Conservation (phyloP, 306 rosid species). For the Prunus dulcis region DNA sequence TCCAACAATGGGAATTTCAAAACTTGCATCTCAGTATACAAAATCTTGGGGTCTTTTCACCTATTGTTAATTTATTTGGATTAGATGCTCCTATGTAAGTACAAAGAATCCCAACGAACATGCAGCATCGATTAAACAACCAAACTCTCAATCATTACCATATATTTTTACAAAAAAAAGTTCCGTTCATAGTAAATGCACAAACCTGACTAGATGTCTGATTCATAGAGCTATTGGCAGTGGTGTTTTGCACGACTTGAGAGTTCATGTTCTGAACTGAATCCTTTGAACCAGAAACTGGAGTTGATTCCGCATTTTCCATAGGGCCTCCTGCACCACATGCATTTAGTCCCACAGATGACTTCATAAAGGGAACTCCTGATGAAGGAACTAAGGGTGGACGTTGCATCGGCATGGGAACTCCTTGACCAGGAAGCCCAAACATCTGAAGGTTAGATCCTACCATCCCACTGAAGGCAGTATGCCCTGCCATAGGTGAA, state of each 20-base stretch:
- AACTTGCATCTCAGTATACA: not conserved
- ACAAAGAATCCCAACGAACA: not conserved
- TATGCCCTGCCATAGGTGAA: slow-evolving; percentile 51
- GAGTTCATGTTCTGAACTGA: slow-evolving; percentile 39
- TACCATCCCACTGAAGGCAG: slow-evolving; percentile 54
- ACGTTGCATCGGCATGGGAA: slow-evolving; percentile 49
- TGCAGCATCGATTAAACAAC: slow-evolving; percentile 1
- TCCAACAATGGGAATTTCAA: not conserved
- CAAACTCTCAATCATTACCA: not conserved
- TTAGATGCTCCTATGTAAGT: not conserved
- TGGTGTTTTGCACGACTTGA: slow-evolving; percentile 34
- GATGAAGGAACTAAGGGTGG: slow-evolving; percentile 41
- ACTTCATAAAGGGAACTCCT: slow-evolving; percentile 52
- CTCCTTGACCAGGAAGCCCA: slow-evolving; percentile 73
- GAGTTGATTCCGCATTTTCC: slow-evolving; percentile 47
- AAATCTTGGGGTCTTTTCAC: not conserved
- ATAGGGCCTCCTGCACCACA: slow-evolving; percentile 43
- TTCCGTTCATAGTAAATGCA: slow-evolving; percentile 6
- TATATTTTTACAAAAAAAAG: slow-evolving; percentile 8
- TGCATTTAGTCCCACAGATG: slow-evolving; percentile 36
- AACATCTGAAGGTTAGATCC: slow-evolving; percentile 62
- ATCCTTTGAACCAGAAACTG: slow-evolving; percentile 49
- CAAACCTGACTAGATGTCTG: slow-evolving; percentile 54
- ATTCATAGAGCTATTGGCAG: slow-evolving; percentile 39
- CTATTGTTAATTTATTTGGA: not conserved